phyloP scores from a whole-genome alignment of 2,329 filamentous ascomycete genomes.

The Phyllosticta paracitricarpa region DNA sequence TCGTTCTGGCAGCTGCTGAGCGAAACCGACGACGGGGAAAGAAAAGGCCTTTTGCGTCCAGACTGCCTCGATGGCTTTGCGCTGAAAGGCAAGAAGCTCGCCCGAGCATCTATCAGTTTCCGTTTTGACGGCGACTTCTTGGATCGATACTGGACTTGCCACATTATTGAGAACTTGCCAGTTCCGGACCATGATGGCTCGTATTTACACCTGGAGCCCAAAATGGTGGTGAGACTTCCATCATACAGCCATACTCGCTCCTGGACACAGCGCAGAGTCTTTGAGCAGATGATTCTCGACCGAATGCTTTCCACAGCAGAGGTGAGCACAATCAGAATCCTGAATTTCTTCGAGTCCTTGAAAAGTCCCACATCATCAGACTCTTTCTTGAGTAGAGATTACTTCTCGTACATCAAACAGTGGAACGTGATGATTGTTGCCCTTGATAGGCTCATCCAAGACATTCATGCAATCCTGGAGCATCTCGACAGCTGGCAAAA shows the following conservation, averaged over 20 bases:
- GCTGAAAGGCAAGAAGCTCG: background rate
- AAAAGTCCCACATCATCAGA: background rate
- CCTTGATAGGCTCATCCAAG: slow-evolving; percentile 15
- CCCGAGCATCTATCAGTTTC: slow-evolving; percentile 17
- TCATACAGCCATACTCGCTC: background rate
- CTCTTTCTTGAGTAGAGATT: slow-evolving; percentile 6
- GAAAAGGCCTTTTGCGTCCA: background rate
- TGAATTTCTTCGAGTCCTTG: background rate
- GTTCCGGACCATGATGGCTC: background rate
- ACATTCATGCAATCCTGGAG: slow-evolving; percentile 12
- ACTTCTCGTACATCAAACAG: slow-evolving; percentile 3
- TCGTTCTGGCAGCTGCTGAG: slow-evolving; percentile 16
- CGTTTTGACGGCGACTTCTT: slow-evolving; percentile 24
- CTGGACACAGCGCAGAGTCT: slow-evolving; percentile 21
- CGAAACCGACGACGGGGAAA: background rate
- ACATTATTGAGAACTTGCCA: slow-evolving; percentile 13
- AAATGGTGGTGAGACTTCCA: background rate
- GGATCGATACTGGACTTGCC: slow-evolving; percentile 26
- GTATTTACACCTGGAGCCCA: no score
- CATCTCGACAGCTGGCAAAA: slow-evolving; percentile 18
- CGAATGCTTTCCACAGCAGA: slow-evolving; percentile 14
- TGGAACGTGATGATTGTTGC: slow-evolving; percentile 14
- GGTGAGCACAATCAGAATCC: background rate
- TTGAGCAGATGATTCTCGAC: slow-evolving; percentile 20
- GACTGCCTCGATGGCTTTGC: background rate